Percentiles rank a stretch among this genome's conserved stretches.
These are phyloP conservation scores for Kewa caespitosa DNA, from an alignment of 179 eudicot species.

Conservation along the genomic window DNA sequence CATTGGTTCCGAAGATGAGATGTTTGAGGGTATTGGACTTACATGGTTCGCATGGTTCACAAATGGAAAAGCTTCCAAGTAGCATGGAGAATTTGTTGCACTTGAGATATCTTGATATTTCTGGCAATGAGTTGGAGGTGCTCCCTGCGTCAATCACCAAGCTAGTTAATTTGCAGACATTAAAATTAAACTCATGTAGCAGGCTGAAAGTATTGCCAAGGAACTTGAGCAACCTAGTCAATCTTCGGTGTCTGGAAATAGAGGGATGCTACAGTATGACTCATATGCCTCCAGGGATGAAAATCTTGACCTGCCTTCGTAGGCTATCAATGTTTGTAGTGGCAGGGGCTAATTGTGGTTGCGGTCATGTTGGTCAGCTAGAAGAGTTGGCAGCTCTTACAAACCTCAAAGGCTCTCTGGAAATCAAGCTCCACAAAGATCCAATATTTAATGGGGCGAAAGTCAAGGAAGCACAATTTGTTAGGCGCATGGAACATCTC, in stretches of 20 bases:
- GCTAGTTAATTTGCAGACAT: not conserved
- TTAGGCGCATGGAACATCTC: not conserved
- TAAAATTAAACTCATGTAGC: constrained; percentile 7
- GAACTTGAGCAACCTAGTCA: constrained; percentile 6
- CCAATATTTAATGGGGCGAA: not conserved
- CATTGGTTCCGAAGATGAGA: not conserved
- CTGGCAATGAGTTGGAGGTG: not conserved
- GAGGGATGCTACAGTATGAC: not conserved
- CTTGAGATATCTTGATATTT: constrained; percentile 8
- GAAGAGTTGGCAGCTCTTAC: constrained; percentile 7
- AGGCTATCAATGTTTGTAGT: constrained; percentile 14
- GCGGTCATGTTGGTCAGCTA: not conserved
- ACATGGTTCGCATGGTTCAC: not conserved
- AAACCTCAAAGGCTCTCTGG: constrained; percentile 13
- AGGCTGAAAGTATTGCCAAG: constrained; percentile 20
- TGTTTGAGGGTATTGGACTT: not conserved
- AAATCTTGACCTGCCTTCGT: constrained; percentile 6
- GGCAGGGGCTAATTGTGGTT: not conserved
- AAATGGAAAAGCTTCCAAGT: not conserved
- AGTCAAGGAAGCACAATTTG: not conserved
- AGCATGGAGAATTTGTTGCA: not conserved
- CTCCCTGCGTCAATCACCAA: constrained; percentile 6
- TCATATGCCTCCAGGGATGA: constrained; percentile 21
- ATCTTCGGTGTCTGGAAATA: constrained; percentile 18
- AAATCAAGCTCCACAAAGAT: not conserved